Conservation (phyloP, 2,329 filamentous ascomycete species). For the Arachnomyces sp. region DNA sequence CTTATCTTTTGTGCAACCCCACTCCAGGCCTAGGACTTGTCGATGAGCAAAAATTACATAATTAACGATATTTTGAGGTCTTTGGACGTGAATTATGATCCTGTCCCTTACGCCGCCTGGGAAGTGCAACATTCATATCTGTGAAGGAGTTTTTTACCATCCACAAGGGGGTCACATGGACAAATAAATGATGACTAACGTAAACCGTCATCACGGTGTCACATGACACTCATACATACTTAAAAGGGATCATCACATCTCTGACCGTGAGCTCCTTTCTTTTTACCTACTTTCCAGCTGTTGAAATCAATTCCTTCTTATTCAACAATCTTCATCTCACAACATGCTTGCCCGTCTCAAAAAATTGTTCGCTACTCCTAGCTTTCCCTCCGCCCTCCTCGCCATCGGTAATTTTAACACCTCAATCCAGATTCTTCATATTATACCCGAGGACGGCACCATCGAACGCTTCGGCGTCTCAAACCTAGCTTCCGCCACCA, state of each 20-base stretch:
- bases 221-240: no score
- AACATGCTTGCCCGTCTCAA: no score
- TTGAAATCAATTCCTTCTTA: no score
- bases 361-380: no score
- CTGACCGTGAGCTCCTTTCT: no score
- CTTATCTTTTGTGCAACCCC: neutral
- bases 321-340: constrained; percentile 16
- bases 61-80: constrained; percentile 6
- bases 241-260: no score
- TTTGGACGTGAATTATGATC: neutral
- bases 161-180: no score
- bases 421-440: neutral
- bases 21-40: no score
- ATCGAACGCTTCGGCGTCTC: constrained; percentile 1
- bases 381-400: neutral
- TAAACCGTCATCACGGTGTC: no score
- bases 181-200: no score
- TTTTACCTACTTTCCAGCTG: neutral
- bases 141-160: no score
- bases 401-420: neutral
- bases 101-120: neutral
- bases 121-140: neutral
- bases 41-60: neutral
- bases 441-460: neutral
- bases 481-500: neutral